Evolutionary conservation across 805 yeast species (phyloP), one percentile per base, ranked within the genome.

Genomic region (Saccharomycodes ludwigii): DNA sequence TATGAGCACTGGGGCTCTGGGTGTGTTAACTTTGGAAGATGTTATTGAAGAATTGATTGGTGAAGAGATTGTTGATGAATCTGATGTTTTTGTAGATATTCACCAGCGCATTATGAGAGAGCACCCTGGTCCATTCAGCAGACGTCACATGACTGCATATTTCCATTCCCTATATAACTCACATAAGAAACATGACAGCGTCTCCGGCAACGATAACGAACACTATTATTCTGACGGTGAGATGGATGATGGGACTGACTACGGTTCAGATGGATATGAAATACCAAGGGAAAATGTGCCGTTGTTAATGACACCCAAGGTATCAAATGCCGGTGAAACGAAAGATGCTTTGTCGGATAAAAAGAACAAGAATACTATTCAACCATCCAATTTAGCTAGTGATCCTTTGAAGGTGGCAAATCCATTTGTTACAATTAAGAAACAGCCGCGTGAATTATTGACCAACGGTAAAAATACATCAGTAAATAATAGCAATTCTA

Each of bases 41-140:
- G 96, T 88, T n/a, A 91, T 88, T 49, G 98, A 88, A 56, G 98
- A 88, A 58, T 66, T 88, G 41, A 88, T 88, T 54, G 98, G 98
- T 31, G 97, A 88, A 57, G 98, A 88, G 54, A 88, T 88, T 48
- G 88, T 88, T 25, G 98, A 88, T 51, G 98, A 88, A 58, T 74
- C 85, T 16, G 98, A 88, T 52, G 96, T 91, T 13, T 85, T 80
- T 48, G 71, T 86, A 36, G 96, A 88, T 56, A 80, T 86, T 40
- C 83, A 83, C 54, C 80, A 81, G 40, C 83, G 83, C 37, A 84
- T 86, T 48, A 81, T 82, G 56, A 63, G 88, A 49, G 64, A 65
- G 24, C 71, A 69, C n/a, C 88, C 88, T 2, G 86, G 86, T 8
- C 88, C 88, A 1, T 60, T 78, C 36, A 64, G 79, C 10, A 77